Base-by-base conservation (phyloP, 2,329 filamentous ascomycete species). In the Phialocephala sp. region DNA sequence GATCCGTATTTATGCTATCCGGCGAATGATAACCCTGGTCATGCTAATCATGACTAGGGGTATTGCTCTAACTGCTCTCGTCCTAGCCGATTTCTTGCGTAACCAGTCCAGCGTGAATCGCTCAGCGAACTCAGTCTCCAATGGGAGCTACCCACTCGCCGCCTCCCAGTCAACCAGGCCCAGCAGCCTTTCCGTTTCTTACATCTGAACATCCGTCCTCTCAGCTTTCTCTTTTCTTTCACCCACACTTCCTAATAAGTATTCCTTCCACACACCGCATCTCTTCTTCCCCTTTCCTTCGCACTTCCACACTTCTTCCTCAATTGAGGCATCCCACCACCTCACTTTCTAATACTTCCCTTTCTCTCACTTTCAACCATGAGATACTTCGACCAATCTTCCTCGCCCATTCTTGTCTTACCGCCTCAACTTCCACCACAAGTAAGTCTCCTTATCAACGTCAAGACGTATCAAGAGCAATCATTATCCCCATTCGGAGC, bases 381-480 rank as follows among this genome's bases (percentile, higher is more conserved):
- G 72, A 61, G 69, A 71, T 73, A 69, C 43, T 74, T 73, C 68
- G 67, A 71, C 63, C 67, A 72, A 60, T 70, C 69, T 43, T 72
- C 69, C 62, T 66, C 69, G 54, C 72, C 74, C 60, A 45, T 75
- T 63, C 69, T 75, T 24, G 70, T 69, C 60, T 68, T 75, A 35
- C 66, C 67, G 22, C 69, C 73, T 50, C 73, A 75, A 64, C 65
- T 69, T 54, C 70, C 72, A 37, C 72, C 68, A 37, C 72, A 66
- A 60, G 66, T 68, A 62, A 68, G 66, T 54, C 41, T 47, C 45
- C 18, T 56, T 41, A 22, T 50, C 24, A 50, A 36, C n/a, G 20
- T 24, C 36, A 43, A 32, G 35, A 56, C 24, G 27, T 56, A 24
- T 43, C 22, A 35, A 54, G 24, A 54, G 50, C 50, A 54, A 54